Conservation (phyloP, 441 rosid genomes). For the Populus hybrid region DNA sequence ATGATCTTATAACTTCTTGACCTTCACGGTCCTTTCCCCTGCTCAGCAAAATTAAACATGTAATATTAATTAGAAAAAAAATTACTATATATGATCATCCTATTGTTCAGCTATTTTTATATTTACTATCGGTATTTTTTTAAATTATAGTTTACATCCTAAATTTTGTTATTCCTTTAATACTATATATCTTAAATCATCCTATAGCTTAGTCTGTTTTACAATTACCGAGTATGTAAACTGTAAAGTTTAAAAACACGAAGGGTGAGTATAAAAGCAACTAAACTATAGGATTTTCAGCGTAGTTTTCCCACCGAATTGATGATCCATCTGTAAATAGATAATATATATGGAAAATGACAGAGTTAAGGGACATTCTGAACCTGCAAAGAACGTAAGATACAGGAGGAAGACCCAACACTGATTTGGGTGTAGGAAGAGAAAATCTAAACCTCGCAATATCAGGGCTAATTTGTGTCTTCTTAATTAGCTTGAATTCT, state of each 20-base stretch:
- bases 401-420: slow-evolving; percentile 30
- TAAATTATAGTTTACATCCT: too few species aligned
- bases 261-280: too few species aligned
- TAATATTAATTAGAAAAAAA: too few species aligned
- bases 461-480: slow-evolving; percentile 24
- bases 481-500: slow-evolving; percentile 27
- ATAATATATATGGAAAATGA: background rate
- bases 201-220: too few species aligned
- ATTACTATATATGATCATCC: too few species aligned
- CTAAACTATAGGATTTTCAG: background rate
- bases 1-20: slow-evolving; percentile 67
- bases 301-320: too few species aligned
- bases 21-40: slow-evolving; percentile 77
- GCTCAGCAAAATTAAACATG: background rate
- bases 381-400: slow-evolving; percentile 28
- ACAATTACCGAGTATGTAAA: too few species aligned
- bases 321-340: background rate
- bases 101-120: too few species aligned
- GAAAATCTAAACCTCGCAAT: slow-evolving; percentile 28
- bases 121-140: too few species aligned
- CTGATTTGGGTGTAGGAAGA: slow-evolving; percentile 23
- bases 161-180: too few species aligned
- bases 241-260: too few species aligned
- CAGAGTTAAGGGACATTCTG: background rate
- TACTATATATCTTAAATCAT: too few species aligned